Evolutionary conservation across 148 eudicot species (phyloP).

Genomic region (Rhododendron ferrugineum): DNA sequence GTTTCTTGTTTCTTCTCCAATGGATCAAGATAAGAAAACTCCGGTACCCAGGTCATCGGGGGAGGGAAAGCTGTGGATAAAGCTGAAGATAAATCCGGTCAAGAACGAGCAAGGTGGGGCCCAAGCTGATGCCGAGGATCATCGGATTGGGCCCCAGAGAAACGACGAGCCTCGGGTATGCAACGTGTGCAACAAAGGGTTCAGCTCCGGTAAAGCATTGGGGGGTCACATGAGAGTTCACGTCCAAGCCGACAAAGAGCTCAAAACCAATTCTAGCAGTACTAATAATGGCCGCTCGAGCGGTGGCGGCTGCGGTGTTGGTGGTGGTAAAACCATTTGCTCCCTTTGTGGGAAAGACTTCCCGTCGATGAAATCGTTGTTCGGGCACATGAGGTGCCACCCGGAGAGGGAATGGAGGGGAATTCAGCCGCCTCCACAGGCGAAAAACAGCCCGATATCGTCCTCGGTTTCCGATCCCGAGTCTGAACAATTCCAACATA

Average conservation of each 20-base stretch:
- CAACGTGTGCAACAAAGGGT: constrained; percentile 27
- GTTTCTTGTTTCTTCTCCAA: constrained; percentile 7
- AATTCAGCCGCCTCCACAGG: constrained; percentile 27
- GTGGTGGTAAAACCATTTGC: constrained; percentile 2
- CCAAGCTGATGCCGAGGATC: neutral
- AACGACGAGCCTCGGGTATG: constrained; percentile 17
- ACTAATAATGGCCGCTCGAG: neutral
- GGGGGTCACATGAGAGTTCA: constrained; percentile 52
- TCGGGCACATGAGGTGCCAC: constrained; percentile 71
- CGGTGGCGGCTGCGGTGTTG: neutral
- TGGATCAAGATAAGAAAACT: constrained; percentile 10
- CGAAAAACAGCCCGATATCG: constrained; percentile 9
- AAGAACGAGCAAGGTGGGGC: neutral
- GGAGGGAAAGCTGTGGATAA: constrained; percentile 19
- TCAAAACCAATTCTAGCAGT: neutral
- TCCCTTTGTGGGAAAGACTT: constrained; percentile 30
- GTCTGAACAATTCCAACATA: neutral
- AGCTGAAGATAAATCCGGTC: constrained; percentile 14
- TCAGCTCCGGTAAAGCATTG: constrained; percentile 38
- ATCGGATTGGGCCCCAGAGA: neutral
- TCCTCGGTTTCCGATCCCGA: constrained; percentile 6
- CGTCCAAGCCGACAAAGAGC: constrained; percentile 11
- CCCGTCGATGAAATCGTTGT: constrained; percentile 36
- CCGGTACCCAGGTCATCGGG: neutral
- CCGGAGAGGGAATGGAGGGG: constrained; percentile 45